Evolutionary conservation across 257 asterid species (phyloP).

Genomic region (Capsicum pubescens): DNA sequence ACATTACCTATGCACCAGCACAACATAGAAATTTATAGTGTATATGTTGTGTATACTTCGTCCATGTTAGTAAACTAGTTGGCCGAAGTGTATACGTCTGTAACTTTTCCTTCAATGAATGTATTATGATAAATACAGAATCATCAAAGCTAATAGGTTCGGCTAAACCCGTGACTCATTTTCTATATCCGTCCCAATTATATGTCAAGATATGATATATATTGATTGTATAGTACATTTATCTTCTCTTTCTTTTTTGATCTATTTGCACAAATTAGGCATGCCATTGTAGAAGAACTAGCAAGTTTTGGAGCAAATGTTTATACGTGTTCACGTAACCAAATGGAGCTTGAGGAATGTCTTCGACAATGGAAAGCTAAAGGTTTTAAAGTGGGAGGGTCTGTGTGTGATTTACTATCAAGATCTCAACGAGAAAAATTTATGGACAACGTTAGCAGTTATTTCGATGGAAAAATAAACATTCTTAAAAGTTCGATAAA

Average conservation of each 20-base stretch:
- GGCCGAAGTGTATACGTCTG: too few species aligned
- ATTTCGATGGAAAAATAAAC: slow-evolving; percentile 25
- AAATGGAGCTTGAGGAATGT: slow-evolving; percentile 33
- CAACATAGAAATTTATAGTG: too few species aligned
- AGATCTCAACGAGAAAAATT: slow-evolving; percentile 23
- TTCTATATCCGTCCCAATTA: too few species aligned
- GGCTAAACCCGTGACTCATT: too few species aligned
- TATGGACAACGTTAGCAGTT: background rate
- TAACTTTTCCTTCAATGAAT: too few species aligned
- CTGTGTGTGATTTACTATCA: slow-evolving; percentile 21
- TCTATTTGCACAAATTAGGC: background rate
- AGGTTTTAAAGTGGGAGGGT: slow-evolving; percentile 20
- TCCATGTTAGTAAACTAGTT: too few species aligned
- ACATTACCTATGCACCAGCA: too few species aligned
- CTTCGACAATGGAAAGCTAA: slow-evolving; percentile 27
- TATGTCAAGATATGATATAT: background rate
- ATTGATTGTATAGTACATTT: background rate
- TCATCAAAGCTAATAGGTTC: too few species aligned
- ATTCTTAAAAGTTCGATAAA: slow-evolving; percentile 27
- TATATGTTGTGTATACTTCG: too few species aligned
- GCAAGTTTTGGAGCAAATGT: slow-evolving; percentile 31
- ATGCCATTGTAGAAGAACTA: slow-evolving; percentile 32
- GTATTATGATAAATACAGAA: too few species aligned
- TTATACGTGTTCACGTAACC: slow-evolving; percentile 32
- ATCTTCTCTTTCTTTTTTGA: background rate